phyloP scores from a whole-genome alignment of 371 early-diverging fungal species.

The Umbelopsis sp. region DNA sequence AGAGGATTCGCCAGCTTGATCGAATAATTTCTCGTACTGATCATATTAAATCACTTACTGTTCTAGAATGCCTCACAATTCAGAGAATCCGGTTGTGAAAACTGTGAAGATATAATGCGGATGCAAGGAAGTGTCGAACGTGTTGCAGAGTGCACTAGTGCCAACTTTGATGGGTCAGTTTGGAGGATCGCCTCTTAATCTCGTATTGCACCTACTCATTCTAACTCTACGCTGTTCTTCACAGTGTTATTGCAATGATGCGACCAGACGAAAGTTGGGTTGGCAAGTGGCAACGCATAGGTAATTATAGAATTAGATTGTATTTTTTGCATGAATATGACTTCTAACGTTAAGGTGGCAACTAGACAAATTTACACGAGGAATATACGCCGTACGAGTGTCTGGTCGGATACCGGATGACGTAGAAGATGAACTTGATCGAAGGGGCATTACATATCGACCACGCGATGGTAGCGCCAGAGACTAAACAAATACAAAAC shows the following conservation, averaged over 20 bases:
- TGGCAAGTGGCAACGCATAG: constrained; percentile 83
- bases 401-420: constrained; percentile 89
- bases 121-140: constrained; percentile 75
- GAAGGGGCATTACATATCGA: constrained; percentile 80
- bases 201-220: neutral
- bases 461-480: constrained; percentile 83
- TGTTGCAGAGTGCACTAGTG: constrained; percentile 84
- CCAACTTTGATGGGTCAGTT: constrained; percentile 84
- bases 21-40: neutral
- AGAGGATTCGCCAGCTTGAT: no score
- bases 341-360: neutral
- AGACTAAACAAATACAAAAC: constrained; percentile 51
- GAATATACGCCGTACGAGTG: constrained; percentile 92
- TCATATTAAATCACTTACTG: neutral
- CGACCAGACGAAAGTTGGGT: constrained; percentile 88
- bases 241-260: constrained; percentile 78
- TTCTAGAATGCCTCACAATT: constrained; percentile 76
- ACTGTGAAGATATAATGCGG: constrained; percentile 85
- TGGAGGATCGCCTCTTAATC: neutral
- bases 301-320: constrained; percentile 34
- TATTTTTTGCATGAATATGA: neutral
- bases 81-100: constrained; percentile 85
- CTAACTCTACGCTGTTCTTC: neutral
- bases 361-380: constrained; percentile 77
- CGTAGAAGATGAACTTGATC: constrained; percentile 78